phyloP scores from a whole-genome alignment of 208 protist genomes.

The Leishmania major region DNA sequence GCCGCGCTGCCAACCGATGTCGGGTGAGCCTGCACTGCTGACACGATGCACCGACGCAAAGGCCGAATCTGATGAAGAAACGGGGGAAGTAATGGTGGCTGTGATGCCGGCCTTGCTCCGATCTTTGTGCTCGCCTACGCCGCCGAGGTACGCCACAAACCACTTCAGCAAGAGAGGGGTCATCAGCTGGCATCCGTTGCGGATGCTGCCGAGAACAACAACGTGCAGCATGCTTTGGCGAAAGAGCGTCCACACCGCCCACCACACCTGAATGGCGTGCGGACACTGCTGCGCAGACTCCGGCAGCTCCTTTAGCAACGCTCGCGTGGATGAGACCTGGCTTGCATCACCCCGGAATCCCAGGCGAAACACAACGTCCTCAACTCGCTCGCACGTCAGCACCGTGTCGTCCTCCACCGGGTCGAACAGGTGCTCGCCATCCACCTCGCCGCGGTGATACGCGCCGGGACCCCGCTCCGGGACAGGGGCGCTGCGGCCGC shows the following conservation, averaged over 20 bases:
- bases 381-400: constrained; percentile 52
- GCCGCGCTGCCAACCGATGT: constrained; percentile 7
- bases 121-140: neutral
- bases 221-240: constrained; percentile 1
- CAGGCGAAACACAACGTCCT: constrained; percentile 8
- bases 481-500: neutral
- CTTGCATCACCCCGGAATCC: neutral
- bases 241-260: neutral
- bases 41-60: neutral
- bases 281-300: neutral
- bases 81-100: neutral
- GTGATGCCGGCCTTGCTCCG: neutral
- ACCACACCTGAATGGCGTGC: neutral
- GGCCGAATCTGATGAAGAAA: neutral
- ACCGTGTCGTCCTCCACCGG: constrained; percentile 29
- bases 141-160: constrained; percentile 10
- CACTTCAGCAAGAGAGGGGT: constrained; percentile 13
- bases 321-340: neutral
- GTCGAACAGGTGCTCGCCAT: constrained; percentile 69
- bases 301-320: neutral
- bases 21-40: neutral
- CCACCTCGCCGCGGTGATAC: constrained; percentile 47
- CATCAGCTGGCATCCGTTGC: constrained; percentile 4
- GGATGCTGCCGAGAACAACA: constrained; percentile 1
- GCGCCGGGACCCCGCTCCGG: constrained; percentile 16